phyloP scores from a whole-genome alignment of 306 rosid genomes.

The Ormosia emarginata region DNA sequence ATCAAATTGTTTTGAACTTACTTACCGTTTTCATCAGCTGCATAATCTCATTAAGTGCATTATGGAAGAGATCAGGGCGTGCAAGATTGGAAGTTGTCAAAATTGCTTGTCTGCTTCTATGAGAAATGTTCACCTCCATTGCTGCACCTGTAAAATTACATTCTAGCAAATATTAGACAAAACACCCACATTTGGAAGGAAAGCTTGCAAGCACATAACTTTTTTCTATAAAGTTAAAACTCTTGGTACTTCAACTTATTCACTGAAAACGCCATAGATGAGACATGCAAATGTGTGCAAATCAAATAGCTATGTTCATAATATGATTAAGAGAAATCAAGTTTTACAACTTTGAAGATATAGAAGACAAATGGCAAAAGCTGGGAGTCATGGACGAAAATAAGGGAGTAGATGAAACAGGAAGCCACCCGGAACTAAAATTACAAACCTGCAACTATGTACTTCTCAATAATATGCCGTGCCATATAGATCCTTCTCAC shows the following conservation, averaged over 20 bases:
- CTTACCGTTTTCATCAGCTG: slow-evolving; percentile 77
- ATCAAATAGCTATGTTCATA: neutral
- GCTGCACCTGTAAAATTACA: slow-evolving; percentile 58
- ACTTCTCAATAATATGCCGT: slow-evolving; percentile 89
- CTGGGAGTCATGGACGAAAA: neutral
- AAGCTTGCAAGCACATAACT: neutral
- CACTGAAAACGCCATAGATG: neutral
- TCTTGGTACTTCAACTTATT: slow-evolving; percentile 15
- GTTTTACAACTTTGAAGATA: neutral
- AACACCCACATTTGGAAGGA: neutral
- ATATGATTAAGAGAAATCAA: neutral
- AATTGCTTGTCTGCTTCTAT: slow-evolving; percentile 79
- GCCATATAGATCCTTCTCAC: slow-evolving; percentile 95
- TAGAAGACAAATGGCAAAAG: neutral
- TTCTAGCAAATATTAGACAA: neutral
- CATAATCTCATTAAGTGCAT: slow-evolving; percentile 66
- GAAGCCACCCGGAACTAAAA: neutral
- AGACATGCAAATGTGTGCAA: neutral
- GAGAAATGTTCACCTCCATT: slow-evolving; percentile 92
- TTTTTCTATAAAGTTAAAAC: neutral
- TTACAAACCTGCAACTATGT: slow-evolving; percentile 73
- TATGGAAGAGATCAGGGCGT: slow-evolving; percentile 63
- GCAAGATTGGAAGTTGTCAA: slow-evolving; percentile 71
- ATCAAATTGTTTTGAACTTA: neutral
- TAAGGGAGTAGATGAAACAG: neutral